Conservation (phyloP, 371 early-diverging fungal genomes). For the Syncephalastrum contaminatum region DNA sequence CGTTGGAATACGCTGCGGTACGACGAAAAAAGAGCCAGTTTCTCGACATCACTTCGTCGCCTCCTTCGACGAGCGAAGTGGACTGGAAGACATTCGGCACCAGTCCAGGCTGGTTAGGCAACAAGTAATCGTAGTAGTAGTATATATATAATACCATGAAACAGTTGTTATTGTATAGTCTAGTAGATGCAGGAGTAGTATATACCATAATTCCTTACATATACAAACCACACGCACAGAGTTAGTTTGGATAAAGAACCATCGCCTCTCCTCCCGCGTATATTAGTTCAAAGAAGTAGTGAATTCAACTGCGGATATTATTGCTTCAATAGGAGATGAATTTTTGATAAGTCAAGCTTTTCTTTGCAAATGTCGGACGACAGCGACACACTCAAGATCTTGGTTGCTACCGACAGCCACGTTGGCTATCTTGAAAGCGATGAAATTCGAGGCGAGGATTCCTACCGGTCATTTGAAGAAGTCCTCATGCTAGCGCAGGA, state of each 20-base stretch:
- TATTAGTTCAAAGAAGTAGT: too few species aligned
- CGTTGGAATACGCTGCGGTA: constrained; percentile 18
- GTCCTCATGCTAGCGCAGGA: constrained; percentile 79
- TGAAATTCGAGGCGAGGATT: constrained; percentile 90
- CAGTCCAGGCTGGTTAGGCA: constrained; percentile 12
- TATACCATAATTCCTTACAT: neutral
- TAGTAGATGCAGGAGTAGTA: too few species aligned
- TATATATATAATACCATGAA: neutral
- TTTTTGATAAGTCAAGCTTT: too few species aligned
- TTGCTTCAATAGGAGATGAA: too few species aligned
- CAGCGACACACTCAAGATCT: constrained; percentile 53
- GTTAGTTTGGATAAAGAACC: neutral
- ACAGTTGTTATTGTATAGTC: neutral
- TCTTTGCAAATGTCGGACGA: too few species aligned
- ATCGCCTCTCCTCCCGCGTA: too few species aligned
- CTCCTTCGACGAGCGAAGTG: constrained; percentile 23
- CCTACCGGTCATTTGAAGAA: constrained; percentile 94
- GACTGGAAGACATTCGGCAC: constrained; percentile 15
- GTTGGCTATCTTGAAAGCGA: constrained; percentile 97
- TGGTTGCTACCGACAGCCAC: constrained; percentile 97
- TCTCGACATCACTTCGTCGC: constrained; percentile 11
- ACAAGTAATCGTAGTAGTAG: constrained; percentile 5
- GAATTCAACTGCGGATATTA: too few species aligned
- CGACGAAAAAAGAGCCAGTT: constrained; percentile 10
- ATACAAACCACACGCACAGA: too few species aligned